A percentile compares a stretch with the other conserved stretches of the same genome.
Conservation (phyloP, 345 rosid genomes). For the Sapria himalayana region DNA sequence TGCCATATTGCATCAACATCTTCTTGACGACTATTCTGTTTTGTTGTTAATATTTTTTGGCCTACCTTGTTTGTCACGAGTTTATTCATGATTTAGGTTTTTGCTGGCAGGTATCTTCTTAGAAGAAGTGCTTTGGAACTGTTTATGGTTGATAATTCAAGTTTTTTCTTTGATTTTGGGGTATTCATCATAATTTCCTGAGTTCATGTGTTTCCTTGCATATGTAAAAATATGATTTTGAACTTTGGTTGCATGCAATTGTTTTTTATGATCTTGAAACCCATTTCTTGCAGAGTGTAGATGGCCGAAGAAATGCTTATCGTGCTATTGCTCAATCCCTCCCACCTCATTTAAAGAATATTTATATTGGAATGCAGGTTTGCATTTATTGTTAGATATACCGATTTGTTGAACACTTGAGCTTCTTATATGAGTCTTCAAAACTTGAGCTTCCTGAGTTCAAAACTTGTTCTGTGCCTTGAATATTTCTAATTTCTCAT, state of each 20-base stretch:
- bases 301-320: slow-evolving; percentile 76
- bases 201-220: neutral
- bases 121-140: slow-evolving; percentile 96
- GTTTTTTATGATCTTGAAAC: slow-evolving; percentile 4
- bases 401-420: too few relatives aligned
- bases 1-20: neutral
- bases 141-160: slow-evolving; percentile 90
- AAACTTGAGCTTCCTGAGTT: too few relatives aligned
- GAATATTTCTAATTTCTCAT: neutral
- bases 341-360: slow-evolving; percentile 79
- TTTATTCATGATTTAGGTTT: neutral
- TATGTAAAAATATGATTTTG: slow-evolving; percentile 3
- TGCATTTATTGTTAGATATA: slow-evolving; percentile 8
- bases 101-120: slow-evolving; percentile 46
- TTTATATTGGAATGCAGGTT: slow-evolving; percentile 96
- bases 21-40: slow-evolving; percentile 3
- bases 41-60: slow-evolving; percentile 7
- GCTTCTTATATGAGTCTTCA: too few relatives aligned
- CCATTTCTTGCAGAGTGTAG: slow-evolving; percentile 34
- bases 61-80: slow-evolving; percentile 8
- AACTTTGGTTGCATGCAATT: slow-evolving; percentile 6
- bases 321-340: slow-evolving; percentile 77
- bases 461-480: slow-evolving; percentile 1
- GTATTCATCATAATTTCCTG: too few relatives aligned
- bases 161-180: slow-evolving; percentile 95